Conservation (phyloP, 2,329 filamentous ascomycete genomes). For the Aspergillus versicolor region DNA sequence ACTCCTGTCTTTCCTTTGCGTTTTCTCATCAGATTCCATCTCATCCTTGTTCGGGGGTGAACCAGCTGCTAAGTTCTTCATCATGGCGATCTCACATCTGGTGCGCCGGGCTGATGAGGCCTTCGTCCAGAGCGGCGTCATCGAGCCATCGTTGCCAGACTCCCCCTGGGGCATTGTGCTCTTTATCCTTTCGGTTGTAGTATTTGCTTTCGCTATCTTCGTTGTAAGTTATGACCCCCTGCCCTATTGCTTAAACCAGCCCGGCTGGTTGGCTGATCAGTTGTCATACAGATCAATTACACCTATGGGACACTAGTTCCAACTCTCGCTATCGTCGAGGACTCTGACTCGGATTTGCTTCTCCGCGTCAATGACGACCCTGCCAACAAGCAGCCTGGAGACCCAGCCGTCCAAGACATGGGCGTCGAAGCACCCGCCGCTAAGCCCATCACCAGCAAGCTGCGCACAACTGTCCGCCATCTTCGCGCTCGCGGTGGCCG, state of each 20-base stretch:
- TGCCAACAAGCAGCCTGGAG: constrained; percentile 30
- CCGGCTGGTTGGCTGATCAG: background rate
- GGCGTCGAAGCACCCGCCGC: constrained; percentile 47
- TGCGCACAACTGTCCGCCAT: constrained; percentile 59
- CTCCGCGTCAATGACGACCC: constrained; percentile 48
- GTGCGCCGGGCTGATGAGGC: constrained; percentile 9
- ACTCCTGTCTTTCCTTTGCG: constrained; percentile 3
- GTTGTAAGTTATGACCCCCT: constrained; percentile 3
- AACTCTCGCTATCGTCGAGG: constrained; percentile 65
- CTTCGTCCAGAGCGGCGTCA: background rate
- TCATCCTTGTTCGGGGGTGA: background rate
- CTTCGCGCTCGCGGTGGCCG: constrained; percentile 65
- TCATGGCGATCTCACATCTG: constrained; percentile 8
- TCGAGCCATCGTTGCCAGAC: background rate
- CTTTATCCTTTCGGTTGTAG: constrained; percentile 27
- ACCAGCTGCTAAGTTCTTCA: background rate
- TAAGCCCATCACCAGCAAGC: constrained; percentile 61
- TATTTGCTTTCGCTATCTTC: constrained; percentile 1
- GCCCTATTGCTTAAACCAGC: constrained; percentile 19
- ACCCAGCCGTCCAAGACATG: constrained; percentile 41
- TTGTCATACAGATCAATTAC: constrained; percentile 48
- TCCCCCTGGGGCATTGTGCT: constrained; percentile 27
- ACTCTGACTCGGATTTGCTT: constrained; percentile 54
- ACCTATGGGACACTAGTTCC: constrained; percentile 60
- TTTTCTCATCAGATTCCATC: background rate